Base-by-base conservation (phyloP, 805 yeast genomes). In the Kluyveromyces wickerhamii region DNA sequence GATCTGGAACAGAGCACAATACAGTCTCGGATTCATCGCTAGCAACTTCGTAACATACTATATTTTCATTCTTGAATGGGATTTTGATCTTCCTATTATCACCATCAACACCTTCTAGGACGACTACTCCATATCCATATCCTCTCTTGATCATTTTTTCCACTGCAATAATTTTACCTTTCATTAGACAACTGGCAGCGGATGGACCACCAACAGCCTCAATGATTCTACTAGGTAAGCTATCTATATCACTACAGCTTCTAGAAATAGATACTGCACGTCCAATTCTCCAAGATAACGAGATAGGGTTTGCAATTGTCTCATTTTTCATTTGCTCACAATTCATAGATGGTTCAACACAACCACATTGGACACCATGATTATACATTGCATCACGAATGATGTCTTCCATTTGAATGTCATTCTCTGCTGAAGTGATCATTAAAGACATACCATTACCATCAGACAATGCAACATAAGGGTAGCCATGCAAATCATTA, bases 1-100 rank as follows among this genome's bases (percentile, higher is more conserved):
- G 42, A 43, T 67, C 72, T n/a, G 73, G 73, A 26, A 66, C 72
- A 4, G 67, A 53, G 35, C 64, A 54, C 8, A 65, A 54, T n/a
- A 57, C 47, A 34, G 55, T 47, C 15, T 52, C 6, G 50, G 50
- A 2, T 14, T 42, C 49, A 20, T 28, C 37, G 7, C 39, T 36
- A 19, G 44, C 43, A 25, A 48, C 38, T 14, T 55, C 17, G 33
- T 51, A 52, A 18, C 65, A 63, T 23, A 49, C 49, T 15, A 68
- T 62, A 46, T 68, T 68, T 42, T 69, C 73, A 42, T 69, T 68
- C 48, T 68, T 65, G 61, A 68, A 69, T 20, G 72, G 72, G 29
- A 68, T 67, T n/a, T 42, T 41, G 51, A 62, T 37, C 15, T 35
- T 30, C 12, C 40, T 36, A 7, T 39, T 9, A 22, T 35, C 25